These are phyloP conservation scores for Backusella tarrabulga DNA, from an alignment of 192 early-diverging fungal species.

Conservation along the genomic window DNA sequence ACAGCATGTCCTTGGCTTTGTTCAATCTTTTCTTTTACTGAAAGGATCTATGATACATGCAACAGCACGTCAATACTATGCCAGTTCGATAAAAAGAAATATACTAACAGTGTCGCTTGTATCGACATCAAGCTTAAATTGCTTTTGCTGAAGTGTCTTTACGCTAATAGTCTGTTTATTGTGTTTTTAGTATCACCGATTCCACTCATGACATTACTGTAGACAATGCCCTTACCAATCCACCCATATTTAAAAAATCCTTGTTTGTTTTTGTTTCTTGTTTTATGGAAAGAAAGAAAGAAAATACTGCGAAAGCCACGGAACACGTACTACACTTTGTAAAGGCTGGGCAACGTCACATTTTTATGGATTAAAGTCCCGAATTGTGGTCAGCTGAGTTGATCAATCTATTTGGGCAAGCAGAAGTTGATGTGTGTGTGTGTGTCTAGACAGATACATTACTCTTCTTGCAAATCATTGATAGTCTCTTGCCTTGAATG, in stretches of 20 bases:
- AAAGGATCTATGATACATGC: slow-evolving; percentile 52
- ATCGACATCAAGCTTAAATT: slow-evolving; percentile 79
- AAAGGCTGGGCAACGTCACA: neutral
- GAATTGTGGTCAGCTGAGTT: neutral
- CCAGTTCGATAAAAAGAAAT: neutral
- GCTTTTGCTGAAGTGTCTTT: slow-evolving; percentile 90
- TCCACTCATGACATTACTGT: neutral
- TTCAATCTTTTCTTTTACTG: slow-evolving; percentile 80
- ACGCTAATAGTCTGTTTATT: slow-evolving; percentile 72
- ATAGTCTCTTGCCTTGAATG: neutral
- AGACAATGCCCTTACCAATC: neutral
- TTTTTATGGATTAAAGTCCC: neutral
- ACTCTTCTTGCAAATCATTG: neutral
- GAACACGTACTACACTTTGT: neutral
- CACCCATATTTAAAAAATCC: neutral
- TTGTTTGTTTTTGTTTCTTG: neutral
- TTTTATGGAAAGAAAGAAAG: neutral
- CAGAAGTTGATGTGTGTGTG: neutral
- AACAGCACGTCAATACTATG: neutral
- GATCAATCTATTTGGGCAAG: neutral
- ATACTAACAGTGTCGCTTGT: slow-evolving; percentile 51
- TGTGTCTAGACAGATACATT: neutral
- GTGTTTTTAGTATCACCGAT: neutral
- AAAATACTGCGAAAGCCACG: neutral
- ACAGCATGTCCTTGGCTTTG: slow-evolving; percentile 68